These are phyloP conservation scores for Berberis vulgaris DNA, from an alignment of 164 flowering plant genomes.

Conservation along the genomic window DNA sequence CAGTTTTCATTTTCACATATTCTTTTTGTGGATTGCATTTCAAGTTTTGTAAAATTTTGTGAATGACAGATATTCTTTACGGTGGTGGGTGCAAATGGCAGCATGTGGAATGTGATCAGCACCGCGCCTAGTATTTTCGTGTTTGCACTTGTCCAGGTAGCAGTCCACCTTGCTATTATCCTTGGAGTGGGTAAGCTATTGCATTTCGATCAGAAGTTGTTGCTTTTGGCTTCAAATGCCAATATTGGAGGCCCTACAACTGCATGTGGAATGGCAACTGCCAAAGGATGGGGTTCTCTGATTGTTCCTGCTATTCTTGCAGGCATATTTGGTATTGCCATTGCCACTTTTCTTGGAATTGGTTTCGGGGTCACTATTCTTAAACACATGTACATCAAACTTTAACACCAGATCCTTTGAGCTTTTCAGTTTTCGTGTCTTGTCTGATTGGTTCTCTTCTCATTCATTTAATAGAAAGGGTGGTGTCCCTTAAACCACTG, in stretches of 20 bases:
- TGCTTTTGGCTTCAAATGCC: slow-evolving; percentile 89
- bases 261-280: slow-evolving; percentile 92
- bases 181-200: slow-evolving; percentile 74
- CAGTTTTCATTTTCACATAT: neutral
- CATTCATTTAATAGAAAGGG: neutral
- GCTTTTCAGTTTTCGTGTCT: neutral
- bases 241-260: slow-evolving; percentile 95
- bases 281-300: slow-evolving; percentile 82
- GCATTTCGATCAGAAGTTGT: slow-evolving; percentile 44
- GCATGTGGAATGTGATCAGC: slow-evolving; percentile 62
- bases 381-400: slow-evolving; percentile 30
- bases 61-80: slow-evolving; percentile 68
- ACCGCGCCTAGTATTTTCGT: slow-evolving; percentile 80
- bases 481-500: too few relatives aligned
- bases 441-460: neutral
- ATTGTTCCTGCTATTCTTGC: slow-evolving; percentile 81
- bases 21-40: neutral
- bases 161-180: slow-evolving; percentile 60
- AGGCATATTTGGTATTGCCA: slow-evolving; percentile 75
- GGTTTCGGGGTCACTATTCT: slow-evolving; percentile 65
- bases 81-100: slow-evolving; percentile 84
- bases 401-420: neutral
- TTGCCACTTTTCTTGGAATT: slow-evolving; percentile 87
- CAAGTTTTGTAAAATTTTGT: slow-evolving; percentile 1
- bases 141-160: slow-evolving; percentile 69